Conservation (phyloP, 495 filamentous ascomycete genomes). For the Friedmanniomyces endolithicus region DNA sequence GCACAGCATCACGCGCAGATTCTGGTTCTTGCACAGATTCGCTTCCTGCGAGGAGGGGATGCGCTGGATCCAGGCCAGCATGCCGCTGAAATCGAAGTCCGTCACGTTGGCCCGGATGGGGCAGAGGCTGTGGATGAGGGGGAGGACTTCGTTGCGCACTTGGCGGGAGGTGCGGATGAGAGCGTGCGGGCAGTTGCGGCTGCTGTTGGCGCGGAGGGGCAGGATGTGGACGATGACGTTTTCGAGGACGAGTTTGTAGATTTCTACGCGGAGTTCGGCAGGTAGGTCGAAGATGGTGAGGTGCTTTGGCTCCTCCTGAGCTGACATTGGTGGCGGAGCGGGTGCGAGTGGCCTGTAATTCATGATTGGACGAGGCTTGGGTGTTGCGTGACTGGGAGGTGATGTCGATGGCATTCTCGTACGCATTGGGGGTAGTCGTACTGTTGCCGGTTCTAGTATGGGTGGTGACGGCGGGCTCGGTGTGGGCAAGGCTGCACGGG, state of each 20-base stretch:
- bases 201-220: background rate
- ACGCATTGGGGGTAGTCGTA: background rate
- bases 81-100: conserved; percentile 16
- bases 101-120: conserved; percentile 11
- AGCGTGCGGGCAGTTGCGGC: conserved; percentile 4
- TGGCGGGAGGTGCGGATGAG: conserved; percentile 8
- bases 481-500: background rate
- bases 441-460: background rate
- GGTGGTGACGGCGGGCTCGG: background rate
- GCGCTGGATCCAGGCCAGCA: conserved; percentile 14
- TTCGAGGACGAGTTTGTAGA: conserved; percentile 16
- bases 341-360: background rate
- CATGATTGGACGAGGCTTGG: background rate
- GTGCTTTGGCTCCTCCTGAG: background rate
- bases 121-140: conserved; percentile 17
- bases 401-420: background rate
- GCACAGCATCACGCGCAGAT: conserved; percentile 4
- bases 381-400: background rate
- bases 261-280: conserved; percentile 15
- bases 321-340: background rate
- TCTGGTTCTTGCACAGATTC: conserved; percentile 10
- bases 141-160: conserved; percentile 16
- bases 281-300: conserved; percentile 14
- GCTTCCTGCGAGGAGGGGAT: conserved; percentile 8
- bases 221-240: conserved; percentile 13